Conservation (phyloP, 2,329 filamentous ascomycete genomes). For the Alternaria panax region DNA sequence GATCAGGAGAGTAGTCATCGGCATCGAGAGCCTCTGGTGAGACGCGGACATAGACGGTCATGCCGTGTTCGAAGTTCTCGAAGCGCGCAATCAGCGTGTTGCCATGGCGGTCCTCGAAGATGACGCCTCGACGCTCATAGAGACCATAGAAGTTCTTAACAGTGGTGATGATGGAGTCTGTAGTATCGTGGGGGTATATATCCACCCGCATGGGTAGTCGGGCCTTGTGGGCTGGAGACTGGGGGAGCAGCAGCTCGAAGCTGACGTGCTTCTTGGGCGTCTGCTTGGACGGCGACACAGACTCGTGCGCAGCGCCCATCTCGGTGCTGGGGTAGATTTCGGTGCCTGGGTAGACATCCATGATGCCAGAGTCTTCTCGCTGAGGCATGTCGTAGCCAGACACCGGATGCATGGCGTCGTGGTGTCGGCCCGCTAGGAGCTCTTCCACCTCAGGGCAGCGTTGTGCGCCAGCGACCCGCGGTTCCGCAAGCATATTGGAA, state of each 20-base stretch:
- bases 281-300: constrained; percentile 48
- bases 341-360: constrained; percentile 48
- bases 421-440: constrained; percentile 39
- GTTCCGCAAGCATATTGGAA: constrained; percentile 41
- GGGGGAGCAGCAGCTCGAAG: constrained; percentile 76
- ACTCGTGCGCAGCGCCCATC: constrained; percentile 40
- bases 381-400: constrained; percentile 39
- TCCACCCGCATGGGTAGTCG: constrained; percentile 85
- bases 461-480: constrained; percentile 35
- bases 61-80: constrained; percentile 92
- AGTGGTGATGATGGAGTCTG: constrained; percentile 95
- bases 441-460: constrained; percentile 35
- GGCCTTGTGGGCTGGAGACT: constrained; percentile 72
- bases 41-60: constrained; percentile 91
- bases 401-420: constrained; percentile 33
- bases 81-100: constrained; percentile 94
- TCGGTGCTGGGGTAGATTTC: constrained; percentile 49
- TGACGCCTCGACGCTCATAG: constrained; percentile 84
- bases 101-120: constrained; percentile 89
- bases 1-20: constrained; percentile 57
- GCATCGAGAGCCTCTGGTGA: constrained; percentile 65
- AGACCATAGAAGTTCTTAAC: constrained; percentile 99
- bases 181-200: constrained; percentile 94
- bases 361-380: constrained; percentile 40
- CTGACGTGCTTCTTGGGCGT: constrained; percentile 71